Base-by-base conservation (phyloP, 345 rosid genomes). In the Eucalyptus tenuipes region DNA sequence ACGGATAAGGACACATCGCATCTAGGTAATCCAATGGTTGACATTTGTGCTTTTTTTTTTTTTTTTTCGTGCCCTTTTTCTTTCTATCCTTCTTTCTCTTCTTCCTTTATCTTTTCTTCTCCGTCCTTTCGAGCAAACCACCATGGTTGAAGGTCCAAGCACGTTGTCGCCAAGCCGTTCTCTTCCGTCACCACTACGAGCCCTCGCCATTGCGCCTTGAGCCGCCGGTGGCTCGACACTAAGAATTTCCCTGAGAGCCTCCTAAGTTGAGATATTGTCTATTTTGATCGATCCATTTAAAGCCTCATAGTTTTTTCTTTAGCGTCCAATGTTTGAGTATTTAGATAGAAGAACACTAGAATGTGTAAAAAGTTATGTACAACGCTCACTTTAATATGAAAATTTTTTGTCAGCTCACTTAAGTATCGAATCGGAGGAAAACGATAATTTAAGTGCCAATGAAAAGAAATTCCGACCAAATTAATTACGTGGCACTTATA, bases 361-460 rank as follows among this genome's bases (percentile, higher is more conserved):
- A 52, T 18, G 24, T 18, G 24, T 2, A 52, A 52, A 52, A 52
- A 52, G 0, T 18, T 52, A 52, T 52, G 4, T 52, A 52, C 0
- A 52, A 18, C 4, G 0, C 10, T 18, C 2, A 52, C 24, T 18
- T 52, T 50, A 50, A 50, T 50, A 50, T 50, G 55, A 17, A 50
- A 0, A 1, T 0, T 0, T 50, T 50, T 7, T 50, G 2, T 2
- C 9, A 0, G 1, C 55, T 50, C 9, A 17, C 8, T 50, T 50
- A 52, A 52, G 4, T 18, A 52, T 52, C 0, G 8, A 52, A 52
- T 52, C 4, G 9, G 2, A 52, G 2, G 17, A 52, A 50, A 52
- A 52, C n/a, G n/a, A 17, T 1, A 6, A 52, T 52, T 0, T 18
- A 52, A 52, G 55, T 18, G 2, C 1, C 10, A 18, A 52, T 52